Evolutionary conservation across 192 early-diverging fungal species (phyloP).

Genomic region (Martensiomyces pterosporus): DNA sequence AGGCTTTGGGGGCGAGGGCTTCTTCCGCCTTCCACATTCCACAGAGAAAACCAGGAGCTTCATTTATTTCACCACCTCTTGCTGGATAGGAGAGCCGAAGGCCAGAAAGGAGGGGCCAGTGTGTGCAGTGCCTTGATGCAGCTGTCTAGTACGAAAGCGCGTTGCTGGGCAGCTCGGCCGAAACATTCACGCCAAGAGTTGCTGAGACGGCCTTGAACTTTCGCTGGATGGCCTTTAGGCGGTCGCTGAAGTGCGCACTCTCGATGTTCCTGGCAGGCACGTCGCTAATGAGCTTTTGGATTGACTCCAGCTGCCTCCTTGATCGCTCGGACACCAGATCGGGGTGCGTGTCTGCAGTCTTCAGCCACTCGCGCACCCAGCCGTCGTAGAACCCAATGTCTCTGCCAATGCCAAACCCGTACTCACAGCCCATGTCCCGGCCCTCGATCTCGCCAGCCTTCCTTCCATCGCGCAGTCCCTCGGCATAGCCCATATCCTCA

Average conservation of each 20-base stretch:
- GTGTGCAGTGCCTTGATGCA: too few species aligned
- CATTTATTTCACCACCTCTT: too few species aligned
- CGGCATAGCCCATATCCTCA: conserved; percentile 26
- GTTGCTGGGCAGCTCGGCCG: conserved; percentile 31
- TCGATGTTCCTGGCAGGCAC: conserved; percentile 25
- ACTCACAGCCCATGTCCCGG: conserved; percentile 43
- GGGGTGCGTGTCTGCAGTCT: conserved; percentile 13
- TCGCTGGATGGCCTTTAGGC: conserved; percentile 27
- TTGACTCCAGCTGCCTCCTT: conserved; percentile 28
- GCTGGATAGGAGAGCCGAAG: too few species aligned
- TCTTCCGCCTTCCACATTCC: too few species aligned
- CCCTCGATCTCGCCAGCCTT: conserved; percentile 25
- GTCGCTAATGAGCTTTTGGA: conserved; percentile 15
- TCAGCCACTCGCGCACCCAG: conserved; percentile 44
- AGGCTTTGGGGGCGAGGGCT: too few species aligned
- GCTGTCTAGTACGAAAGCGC: conserved; percentile 27
- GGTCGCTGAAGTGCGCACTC: conserved; percentile 32
- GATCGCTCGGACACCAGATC: conserved; percentile 25
- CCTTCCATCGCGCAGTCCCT: conserved; percentile 30
- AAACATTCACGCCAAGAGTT: conserved; percentile 26
- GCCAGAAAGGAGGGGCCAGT: too few species aligned
- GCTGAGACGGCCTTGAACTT: conserved; percentile 42
- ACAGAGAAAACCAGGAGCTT: too few species aligned
- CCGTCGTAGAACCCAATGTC: conserved; percentile 47
- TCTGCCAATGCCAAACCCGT: conserved; percentile 36